Conservation (phyloP, 208 protist species). For the Trypanosoma boissoni region DNA sequence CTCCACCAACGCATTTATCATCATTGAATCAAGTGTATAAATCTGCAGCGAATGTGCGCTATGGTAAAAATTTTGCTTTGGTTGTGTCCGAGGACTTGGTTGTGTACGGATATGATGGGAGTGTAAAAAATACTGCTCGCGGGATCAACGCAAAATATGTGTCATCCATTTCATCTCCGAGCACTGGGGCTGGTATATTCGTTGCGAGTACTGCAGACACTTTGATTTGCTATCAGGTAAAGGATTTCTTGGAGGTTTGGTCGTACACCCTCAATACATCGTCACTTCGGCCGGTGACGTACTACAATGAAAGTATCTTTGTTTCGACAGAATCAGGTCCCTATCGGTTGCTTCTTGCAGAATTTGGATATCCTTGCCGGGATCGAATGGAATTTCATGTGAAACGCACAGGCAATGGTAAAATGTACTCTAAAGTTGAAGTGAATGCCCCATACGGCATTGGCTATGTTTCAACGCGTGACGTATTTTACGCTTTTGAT, state of each 20-base stretch:
- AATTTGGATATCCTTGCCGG: slow-evolving; percentile 20
- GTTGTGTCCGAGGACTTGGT: background rate
- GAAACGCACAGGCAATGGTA: background rate
- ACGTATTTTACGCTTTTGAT: slow-evolving; percentile 24
- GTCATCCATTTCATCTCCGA: slow-evolving; percentile 12
- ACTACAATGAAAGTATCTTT: slow-evolving; percentile 24
- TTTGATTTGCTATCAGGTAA: slow-evolving; percentile 12
- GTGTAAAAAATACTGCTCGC: background rate
- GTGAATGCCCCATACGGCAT: slow-evolving; percentile 22
- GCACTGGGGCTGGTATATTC: slow-evolving; percentile 13
- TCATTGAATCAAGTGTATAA: background rate
- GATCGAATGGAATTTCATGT: slow-evolving; percentile 11
- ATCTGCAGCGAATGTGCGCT: slow-evolving; percentile 8
- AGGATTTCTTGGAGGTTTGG: slow-evolving; percentile 11
- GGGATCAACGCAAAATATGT: slow-evolving; percentile 1
- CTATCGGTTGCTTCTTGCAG: slow-evolving; percentile 1
- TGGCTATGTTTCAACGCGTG: slow-evolving; percentile 16
- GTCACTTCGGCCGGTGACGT: slow-evolving; percentile 18
- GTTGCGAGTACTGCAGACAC: background rate
- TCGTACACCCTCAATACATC: slow-evolving; percentile 4
- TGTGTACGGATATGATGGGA: background rate
- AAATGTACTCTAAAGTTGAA: slow-evolving; percentile 7
- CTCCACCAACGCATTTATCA: slow-evolving; percentile 7
- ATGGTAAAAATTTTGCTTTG: slow-evolving; percentile 17
- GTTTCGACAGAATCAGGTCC: slow-evolving; percentile 12